Base-by-base conservation (phyloP, 1,139 yeast species). In the Suhomyces chickasaworum region DNA sequence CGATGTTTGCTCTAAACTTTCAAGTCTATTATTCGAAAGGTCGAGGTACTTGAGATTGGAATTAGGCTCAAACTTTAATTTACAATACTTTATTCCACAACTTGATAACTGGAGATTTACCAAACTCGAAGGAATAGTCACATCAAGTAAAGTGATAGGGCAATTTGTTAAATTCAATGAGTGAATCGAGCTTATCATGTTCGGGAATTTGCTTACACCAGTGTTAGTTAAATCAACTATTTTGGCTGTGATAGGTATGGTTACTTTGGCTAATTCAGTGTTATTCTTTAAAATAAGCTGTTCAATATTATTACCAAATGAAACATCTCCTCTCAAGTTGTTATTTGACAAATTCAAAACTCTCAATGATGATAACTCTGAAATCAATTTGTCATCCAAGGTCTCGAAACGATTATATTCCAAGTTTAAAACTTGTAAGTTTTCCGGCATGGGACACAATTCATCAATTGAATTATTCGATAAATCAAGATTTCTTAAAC, bases 21-120 rank as follows among this genome's bases (percentile, higher is more conserved):
- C 38, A 15, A 51, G 29, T 10, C 41, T 18, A 37, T 52, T 52
- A 12, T 37, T 22, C 3, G 52, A 50, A 10, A 52, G 33, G 17
- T 46, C 44, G 20, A 51, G 34, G 3, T 20, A 18, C 17, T 21
- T 38, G 25, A 49, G 34, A 4, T 37, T 29, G 2, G 45, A 27
- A 7, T 29, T 37, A 32, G 37, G 32, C 17, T 42, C 49, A 37
- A 50, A 48, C 2, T 45, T 37, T 7, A 45, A 15, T 3, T 41
- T 29, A 13, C 46, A 36, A 2, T 27, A 18, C 4, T 30, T 29
- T 3, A 48, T 27, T 29, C 35, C 41, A 33, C 49, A 42, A 17
- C 37, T 31, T 4, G 42, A 40, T 27, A 50, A 21, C 13, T 38
- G 39, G 7, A 51, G 30, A 7, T 30, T 23, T 1, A 17, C 37